Base-by-base conservation (phyloP, 1,139 yeast genomes). In the Kodamaea alishanica region DNA sequence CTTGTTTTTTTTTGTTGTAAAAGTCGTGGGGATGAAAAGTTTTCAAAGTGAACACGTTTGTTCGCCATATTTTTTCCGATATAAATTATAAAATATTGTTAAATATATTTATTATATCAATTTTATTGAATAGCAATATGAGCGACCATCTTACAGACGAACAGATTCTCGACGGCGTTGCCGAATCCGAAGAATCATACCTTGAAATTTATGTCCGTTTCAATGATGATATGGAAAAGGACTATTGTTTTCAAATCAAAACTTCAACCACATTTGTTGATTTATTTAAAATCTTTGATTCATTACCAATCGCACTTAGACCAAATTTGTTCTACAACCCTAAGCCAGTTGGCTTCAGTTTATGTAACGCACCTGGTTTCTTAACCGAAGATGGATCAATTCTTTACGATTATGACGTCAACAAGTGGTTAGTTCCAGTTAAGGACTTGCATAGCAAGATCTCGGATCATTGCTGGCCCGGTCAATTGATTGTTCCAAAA, bases 381-480 rank as follows among this genome's bases (percentile, higher is more conserved):
- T 66, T 92, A 56, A 87, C 97, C 22, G 81, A 81, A 40, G 84
- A 84, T 51, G 97, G 97, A 22, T 84, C 85, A 22, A 52, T 92
- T 40, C 63, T 92, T 42, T 89, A 84, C 60, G 76, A 75, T 43
- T 68, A 72, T 44, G 73, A 79, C 23, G 82, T 92, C 20, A 73
- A 68, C 46, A 61, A 71, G 32, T 34, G 43, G 32, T 54, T 56
- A 35, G 55, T 73, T 52, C 75, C 71, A 54, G 56, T 73, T 34
- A 67, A 65, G 41, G 66, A 70, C 35, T 63, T 68, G 39, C 60
- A 67, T 36, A 79, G 72, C 47, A 65, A 67, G 34, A 61, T 85
- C 41, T 63, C 76, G 40, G 80, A 82, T 32, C 77, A 76, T 37
- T 73, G 79, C 40, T 83, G 95, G 87, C 96, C 96, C 15, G 96